These are phyloP conservation scores for Blyttiomyces sp. DNA, from an alignment of 371 early-diverging fungal genomes.

Conservation along the genomic window DNA sequence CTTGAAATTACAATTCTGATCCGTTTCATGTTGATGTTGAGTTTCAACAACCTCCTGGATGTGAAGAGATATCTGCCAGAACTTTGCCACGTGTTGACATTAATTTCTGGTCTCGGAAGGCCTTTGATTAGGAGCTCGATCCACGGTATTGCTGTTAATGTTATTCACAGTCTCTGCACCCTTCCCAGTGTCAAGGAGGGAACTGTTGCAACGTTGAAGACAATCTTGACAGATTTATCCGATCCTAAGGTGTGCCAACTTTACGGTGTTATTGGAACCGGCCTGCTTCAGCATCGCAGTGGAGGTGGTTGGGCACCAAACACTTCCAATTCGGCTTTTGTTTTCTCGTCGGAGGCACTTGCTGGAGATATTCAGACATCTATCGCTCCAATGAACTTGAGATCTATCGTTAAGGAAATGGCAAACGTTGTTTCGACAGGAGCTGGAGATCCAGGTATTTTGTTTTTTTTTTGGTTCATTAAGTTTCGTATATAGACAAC, in stretches of 20 bases:
- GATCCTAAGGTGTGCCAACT: conserved; percentile 73
- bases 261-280: conserved; percentile 64
- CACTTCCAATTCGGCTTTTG: conserved; percentile 66
- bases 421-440: conserved; percentile 76
- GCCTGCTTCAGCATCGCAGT: background rate
- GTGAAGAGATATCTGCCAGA: conserved; percentile 82
- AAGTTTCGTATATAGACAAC: too few relatives aligned
- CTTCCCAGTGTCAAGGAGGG: conserved; percentile 53
- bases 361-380: conserved; percentile 63
- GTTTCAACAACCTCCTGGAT: conserved; percentile 80
- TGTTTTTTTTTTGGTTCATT: background rate
- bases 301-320: conserved; percentile 2
- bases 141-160: conserved; percentile 86
- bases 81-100: conserved; percentile 76
- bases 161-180: conserved; percentile 84
- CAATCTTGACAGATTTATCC: conserved; percentile 62
- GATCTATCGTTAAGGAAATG: conserved; percentile 74
- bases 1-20: conserved; percentile 82
- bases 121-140: conserved; percentile 82
- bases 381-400: conserved; percentile 69
- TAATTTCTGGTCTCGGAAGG: conserved; percentile 81
- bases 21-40: conserved; percentile 82
- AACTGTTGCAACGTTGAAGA: conserved; percentile 47
- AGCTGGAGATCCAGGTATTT: conserved; percentile 67
- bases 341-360: conserved; percentile 59